These are phyloP conservation scores for Agastache rugosa DNA, from an alignment of 257 asterid genomes.

Conservation along the genomic window DNA sequence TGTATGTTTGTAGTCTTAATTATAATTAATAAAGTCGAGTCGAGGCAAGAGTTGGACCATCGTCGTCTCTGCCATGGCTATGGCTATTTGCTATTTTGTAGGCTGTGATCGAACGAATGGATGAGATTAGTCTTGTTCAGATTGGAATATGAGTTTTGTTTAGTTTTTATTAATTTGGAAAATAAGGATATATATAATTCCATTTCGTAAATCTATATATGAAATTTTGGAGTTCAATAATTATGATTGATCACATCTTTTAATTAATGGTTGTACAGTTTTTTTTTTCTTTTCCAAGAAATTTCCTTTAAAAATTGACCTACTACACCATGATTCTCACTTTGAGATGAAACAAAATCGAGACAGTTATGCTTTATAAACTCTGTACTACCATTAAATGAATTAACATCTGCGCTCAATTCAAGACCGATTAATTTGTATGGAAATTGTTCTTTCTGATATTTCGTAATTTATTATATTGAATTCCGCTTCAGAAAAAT, in stretches of 20 bases:
- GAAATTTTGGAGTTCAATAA: no score
- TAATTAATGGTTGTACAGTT: conserved; percentile 23
- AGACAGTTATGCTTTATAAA: neutral
- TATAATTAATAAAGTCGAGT: conserved; percentile 5
- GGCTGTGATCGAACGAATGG: conserved; percentile 41
- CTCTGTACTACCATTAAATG: neutral
- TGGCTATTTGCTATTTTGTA: neutral
- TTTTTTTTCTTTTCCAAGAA: neutral
- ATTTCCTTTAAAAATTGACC: no score
- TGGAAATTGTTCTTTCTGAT: no score
- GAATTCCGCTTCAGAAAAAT: no score
- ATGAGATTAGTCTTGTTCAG: conserved; percentile 13
- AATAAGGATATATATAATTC: no score
- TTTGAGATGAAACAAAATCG: neutral
- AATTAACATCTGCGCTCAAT: no score
- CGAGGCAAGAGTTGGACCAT: conserved; percentile 5
- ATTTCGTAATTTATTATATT: no score
- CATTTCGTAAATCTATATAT: no score
- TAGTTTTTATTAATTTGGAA: no score
- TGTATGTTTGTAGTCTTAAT: neutral
- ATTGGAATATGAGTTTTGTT: conserved; percentile 29
- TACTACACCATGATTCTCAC: no score
- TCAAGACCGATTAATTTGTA: no score
- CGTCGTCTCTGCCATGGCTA: neutral
- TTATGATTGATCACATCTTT: conserved; percentile 35